These are phyloP conservation scores for Lactarius vividus DNA, from an alignment of 768 basidiomycete species.

Conservation along the genomic window DNA sequence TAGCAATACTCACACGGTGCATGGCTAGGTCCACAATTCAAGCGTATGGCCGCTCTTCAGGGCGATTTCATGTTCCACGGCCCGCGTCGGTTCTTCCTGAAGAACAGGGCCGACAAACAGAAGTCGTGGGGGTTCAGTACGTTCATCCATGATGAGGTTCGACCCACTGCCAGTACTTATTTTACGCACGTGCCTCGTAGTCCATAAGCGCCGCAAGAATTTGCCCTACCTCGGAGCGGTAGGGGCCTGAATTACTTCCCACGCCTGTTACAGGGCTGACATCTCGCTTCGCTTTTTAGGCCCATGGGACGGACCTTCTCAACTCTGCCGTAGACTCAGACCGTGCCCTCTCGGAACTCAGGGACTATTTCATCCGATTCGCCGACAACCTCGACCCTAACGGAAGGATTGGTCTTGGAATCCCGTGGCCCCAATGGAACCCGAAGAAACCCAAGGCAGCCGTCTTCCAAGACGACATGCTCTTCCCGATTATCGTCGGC, in stretches of 20 bases:
- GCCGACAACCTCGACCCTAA: constrained; percentile 26
- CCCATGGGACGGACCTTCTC: constrained; percentile 16
- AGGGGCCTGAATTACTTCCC: not conserved
- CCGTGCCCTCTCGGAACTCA: constrained; percentile 10
- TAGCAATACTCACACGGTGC: not conserved
- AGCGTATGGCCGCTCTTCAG: constrained; percentile 24
- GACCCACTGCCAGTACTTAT: too few species aligned
- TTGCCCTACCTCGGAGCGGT: constrained; percentile 23
- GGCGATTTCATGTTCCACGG: constrained; percentile 27
- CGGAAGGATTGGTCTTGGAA: constrained; percentile 5
- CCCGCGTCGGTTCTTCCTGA: constrained; percentile 24
- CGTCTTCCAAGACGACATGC: constrained; percentile 11
- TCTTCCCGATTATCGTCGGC: constrained; percentile 12
- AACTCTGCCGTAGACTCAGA: constrained; percentile 3
- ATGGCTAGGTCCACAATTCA: constrained; percentile 22
- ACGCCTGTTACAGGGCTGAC: not conserved
- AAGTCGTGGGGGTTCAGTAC: constrained; percentile 24
- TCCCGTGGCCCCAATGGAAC: constrained; percentile 26
- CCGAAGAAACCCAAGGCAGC: constrained; percentile 14
- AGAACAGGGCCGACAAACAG: constrained; percentile 19
- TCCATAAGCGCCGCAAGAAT: constrained; percentile 23
- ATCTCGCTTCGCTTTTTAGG: constrained; percentile 4
- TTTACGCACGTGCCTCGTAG: not conserved
- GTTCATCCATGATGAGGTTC: not conserved
- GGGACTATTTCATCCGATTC: constrained; percentile 24